These are phyloP conservation scores for Oxyria digyna DNA, from an alignment of 148 eudicot genomes.

Conservation along the genomic window DNA sequence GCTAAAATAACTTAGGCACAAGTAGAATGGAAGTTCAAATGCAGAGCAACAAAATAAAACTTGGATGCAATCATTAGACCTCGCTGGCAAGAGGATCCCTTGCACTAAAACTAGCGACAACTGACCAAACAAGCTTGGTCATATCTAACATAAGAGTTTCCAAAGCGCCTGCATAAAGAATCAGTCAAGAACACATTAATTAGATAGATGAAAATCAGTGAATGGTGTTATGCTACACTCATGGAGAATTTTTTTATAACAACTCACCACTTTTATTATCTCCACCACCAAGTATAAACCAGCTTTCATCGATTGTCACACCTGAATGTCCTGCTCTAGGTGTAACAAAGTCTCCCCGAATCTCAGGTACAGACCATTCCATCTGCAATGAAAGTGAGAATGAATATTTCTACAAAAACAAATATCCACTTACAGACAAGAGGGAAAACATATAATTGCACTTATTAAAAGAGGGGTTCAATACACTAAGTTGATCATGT, in stretches of 20 bases:
- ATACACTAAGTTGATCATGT: neutral
- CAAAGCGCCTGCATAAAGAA: constrained; percentile 46
- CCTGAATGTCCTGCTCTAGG: constrained; percentile 96
- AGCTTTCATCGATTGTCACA: constrained; percentile 52
- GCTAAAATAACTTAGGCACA: neutral
- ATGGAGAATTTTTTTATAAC: neutral
- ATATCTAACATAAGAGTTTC: constrained; percentile 71
- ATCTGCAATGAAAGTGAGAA: constrained; percentile 31
- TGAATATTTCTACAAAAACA: neutral
- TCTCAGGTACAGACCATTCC: constrained; percentile 96
- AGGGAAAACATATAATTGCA: neutral
- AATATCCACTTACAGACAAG: neutral
- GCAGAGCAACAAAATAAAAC: neutral
- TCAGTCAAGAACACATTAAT: constrained; percentile 1
- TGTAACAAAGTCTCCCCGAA: constrained; percentile 55
- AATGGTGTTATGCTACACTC: neutral
- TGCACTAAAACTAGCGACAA: constrained; percentile 43
- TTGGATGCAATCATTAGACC: constrained; percentile 31
- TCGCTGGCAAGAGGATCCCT: constrained; percentile 95
- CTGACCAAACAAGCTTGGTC: constrained; percentile 67
- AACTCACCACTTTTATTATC: constrained; percentile 75
- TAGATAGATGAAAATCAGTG: neutral
- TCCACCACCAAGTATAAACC: constrained; percentile 93
- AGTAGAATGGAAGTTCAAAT: neutral
- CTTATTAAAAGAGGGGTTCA: neutral